Evolutionary conservation across 306 rosid genomes (phyloP).

Genomic region (Malus fusca): DNA sequence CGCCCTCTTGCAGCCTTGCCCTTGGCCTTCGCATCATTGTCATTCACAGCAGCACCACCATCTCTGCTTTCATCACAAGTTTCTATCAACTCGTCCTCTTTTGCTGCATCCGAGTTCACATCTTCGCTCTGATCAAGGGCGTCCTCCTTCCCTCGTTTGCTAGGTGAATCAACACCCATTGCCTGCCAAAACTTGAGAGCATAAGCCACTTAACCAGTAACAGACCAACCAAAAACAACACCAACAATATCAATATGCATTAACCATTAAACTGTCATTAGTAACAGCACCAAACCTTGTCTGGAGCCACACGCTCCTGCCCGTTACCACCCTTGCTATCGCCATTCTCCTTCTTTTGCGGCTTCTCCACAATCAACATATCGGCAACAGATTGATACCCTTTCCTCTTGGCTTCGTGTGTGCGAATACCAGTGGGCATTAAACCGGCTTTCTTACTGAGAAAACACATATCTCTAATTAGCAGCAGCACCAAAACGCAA

Average conservation of each 20-base stretch:
- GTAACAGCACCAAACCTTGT: conserved; percentile 19
- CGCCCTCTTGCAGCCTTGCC: conserved; percentile 2
- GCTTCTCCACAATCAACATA: conserved; percentile 26
- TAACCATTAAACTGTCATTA: too few species aligned
- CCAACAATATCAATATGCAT: not conserved
- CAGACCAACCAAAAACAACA: not conserved
- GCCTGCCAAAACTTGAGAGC: conserved; percentile 23
- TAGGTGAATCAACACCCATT: not conserved
- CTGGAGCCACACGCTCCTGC: not conserved
- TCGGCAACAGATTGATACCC: conserved; percentile 59
- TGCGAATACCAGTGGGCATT: conserved; percentile 57
- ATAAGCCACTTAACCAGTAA: not conserved
- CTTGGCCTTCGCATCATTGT: conserved; percentile 9
- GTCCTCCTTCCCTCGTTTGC: too few species aligned
- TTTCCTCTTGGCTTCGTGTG: conserved; percentile 36
- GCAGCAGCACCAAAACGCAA: conserved; percentile 7
- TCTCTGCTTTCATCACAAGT: too few species aligned
- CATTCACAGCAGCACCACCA: not conserved
- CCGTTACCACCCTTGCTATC: not conserved
- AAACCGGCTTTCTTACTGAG: conserved; percentile 63
- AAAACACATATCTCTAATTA: not conserved
- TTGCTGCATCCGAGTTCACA: conserved; percentile 8
- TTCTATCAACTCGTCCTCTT: not conserved
- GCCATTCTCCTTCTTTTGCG: not conserved
- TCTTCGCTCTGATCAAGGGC: not conserved